Evolutionary conservation across 345 rosid genomes (phyloP), one percentile per base, ranked within the genome.

Genomic region (Adansonia digitata): DNA sequence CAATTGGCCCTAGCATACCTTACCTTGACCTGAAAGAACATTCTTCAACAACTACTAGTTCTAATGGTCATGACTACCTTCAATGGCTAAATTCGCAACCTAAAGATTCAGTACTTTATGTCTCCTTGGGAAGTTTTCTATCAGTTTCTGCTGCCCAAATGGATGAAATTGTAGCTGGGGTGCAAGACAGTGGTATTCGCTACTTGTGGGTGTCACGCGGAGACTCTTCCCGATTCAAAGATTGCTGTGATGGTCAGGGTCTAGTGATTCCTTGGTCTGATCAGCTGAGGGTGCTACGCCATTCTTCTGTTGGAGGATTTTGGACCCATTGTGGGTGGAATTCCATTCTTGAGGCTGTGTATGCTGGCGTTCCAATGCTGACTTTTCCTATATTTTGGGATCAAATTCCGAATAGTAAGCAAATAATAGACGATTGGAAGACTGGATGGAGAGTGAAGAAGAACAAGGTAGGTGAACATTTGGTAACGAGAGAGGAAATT

Each of bases 311-410:
- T 0, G 86, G 81, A 0, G 85, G 85, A 12, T 86, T 86, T 31
- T 84, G 77, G 84, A 77, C 81, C 2, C 88, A 86, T 48, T 84
- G 86, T 27, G 83, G 85, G 7, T 76, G 73, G 72, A 86, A 79
- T 62, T 86, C 88, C 0, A 79, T 76, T 4, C 39, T 67, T 7
- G 82, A 86, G 74, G 84, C 75, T 4, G 67, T 75, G 4, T 78
- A 56, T 24, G 78, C 86, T 0, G 86, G 90, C 2, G 60, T 85
- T 20, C 84, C 90, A 5, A 49, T 83, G 73, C 81, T 85, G n/a
- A 34, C 86, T 0, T 83, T 81, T 59, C 87, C 90, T 1, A 29
- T 85, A 22, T 17, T 52, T 35, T n/a, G 18, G 64, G 81, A 85
- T 56, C 85, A 83, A 59, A 51, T 57, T 18, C 73, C 77, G 0